Evolutionary conservation across 192 early-diverging fungal genomes (phyloP).

Genomic region (Coemansia sp.): DNA sequence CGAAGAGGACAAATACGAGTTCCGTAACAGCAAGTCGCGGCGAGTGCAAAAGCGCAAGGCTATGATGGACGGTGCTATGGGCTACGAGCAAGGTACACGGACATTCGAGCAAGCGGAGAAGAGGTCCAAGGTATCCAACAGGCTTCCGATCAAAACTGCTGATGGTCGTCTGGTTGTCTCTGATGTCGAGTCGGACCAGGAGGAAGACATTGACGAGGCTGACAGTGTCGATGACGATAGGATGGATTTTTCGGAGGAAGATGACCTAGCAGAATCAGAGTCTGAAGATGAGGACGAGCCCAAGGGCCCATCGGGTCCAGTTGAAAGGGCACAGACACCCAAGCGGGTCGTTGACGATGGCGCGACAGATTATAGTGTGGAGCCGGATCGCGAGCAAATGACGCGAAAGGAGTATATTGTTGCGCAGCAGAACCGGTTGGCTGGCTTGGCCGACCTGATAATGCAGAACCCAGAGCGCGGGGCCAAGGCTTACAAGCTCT

Average conservation of each 20-base stretch:
- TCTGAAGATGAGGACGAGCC: neutral
- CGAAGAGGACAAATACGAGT: conserved; percentile 12
- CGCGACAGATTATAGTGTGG: conserved; percentile 13
- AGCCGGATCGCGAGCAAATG: conserved; percentile 40
- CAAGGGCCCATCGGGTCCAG: neutral
- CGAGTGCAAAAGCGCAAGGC: conserved; percentile 46
- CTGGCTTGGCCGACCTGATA: conserved; percentile 70
- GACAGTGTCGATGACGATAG: conserved; percentile 18
- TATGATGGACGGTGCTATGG: conserved; percentile 38
- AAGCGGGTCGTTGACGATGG: neutral
- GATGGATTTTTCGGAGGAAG: conserved; percentile 31
- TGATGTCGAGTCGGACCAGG: conserved; percentile 29
- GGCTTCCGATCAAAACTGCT: conserved; percentile 57
- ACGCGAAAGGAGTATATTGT: conserved; percentile 60
- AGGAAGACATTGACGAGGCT: conserved; percentile 25
- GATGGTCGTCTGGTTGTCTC: conserved; percentile 53
- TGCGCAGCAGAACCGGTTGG: conserved; percentile 76
- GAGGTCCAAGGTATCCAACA: conserved; percentile 44
- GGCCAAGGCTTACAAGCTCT: conserved; percentile 59
- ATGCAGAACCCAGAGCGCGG: conserved; percentile 82
- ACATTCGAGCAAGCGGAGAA: conserved; percentile 37
- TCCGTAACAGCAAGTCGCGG: conserved; percentile 41
- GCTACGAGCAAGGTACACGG: conserved; percentile 37
- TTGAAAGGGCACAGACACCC: neutral
- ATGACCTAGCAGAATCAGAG: conserved; percentile 10